Percentiles rank a stretch among this genome's conserved stretches.
Evolutionary conservation across 768 basidiomycete species (phyloP).

Genomic region (Agaricus subrufescens): DNA sequence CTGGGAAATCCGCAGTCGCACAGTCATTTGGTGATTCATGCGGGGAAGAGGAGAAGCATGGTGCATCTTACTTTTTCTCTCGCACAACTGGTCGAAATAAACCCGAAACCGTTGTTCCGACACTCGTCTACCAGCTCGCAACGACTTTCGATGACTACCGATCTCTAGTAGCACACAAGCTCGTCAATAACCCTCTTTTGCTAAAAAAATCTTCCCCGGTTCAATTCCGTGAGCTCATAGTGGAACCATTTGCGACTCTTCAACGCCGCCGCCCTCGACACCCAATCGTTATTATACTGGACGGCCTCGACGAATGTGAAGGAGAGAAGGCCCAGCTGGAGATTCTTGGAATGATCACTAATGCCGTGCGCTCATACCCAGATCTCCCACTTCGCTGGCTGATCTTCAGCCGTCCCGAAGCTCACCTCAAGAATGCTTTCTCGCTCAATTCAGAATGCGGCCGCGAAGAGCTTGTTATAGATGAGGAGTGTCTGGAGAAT

Average conservation of each 20-base stretch:
- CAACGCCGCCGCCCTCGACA: neutral
- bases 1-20: conserved; percentile 8
- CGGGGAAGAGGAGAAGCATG: neutral
- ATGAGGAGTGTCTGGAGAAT: neutral
- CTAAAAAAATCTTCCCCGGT: neutral
- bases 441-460: neutral
- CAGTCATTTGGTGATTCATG: conserved; percentile 2
- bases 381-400: neutral
- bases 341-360: neutral
- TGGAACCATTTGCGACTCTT: neutral
- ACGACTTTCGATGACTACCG: neutral
- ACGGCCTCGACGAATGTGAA: conserved; percentile 6
- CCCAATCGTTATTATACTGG: neutral
- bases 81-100: neutral
- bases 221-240: conserved; percentile 5
- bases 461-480: neutral
- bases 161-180: neutral
- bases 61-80: conserved; percentile 7
- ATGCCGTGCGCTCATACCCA: neutral
- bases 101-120: neutral
- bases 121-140: conserved; percentile 5
- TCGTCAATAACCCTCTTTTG: neutral
- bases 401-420: conserved; percentile 2
- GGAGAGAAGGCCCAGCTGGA: neutral
- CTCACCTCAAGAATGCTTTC: neutral